Percentiles rank a stretch among this genome's conserved stretches.
Conservation (phyloP, 805 yeast genomes). For the Metschnikowia lunata region DNA sequence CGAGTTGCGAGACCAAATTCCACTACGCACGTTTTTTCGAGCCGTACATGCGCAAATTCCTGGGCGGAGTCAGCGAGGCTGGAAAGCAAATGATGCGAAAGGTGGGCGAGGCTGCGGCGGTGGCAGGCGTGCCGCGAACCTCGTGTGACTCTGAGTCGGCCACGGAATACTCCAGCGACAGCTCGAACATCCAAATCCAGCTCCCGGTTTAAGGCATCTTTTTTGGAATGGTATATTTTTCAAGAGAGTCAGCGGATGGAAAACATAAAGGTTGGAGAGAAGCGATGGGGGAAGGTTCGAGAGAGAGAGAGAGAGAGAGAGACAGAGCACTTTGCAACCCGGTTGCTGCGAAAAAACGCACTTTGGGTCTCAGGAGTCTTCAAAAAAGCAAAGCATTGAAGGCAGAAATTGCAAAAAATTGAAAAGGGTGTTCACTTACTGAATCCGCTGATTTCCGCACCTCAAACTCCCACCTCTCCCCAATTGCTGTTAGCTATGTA, state of each 20-base stretch:
- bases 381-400: no score
- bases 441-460: no score
- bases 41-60: conserved; percentile 11
- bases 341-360: no score
- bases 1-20: conserved; percentile 4
- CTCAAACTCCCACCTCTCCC: no score
- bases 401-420: no score
- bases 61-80: not conserved
- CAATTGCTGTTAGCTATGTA: no score
- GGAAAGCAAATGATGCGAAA: not conserved
- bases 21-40: conserved; percentile 13
- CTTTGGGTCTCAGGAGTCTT: no score
- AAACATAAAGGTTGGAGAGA: not conserved
- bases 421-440: no score
- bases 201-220: conserved; percentile 14
- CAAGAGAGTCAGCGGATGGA: not conserved
- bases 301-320: not conserved
- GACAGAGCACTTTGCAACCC: not conserved
- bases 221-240: not conserved
- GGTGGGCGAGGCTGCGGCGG: not conserved
- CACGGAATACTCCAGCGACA: conserved; percentile 19
- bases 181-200: conserved; percentile 29
- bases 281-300: not conserved
- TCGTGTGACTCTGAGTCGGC: conserved; percentile 9
- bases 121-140: conserved; percentile 1